These are phyloP conservation scores for Aegilops bicornis DNA, from an alignment of 176 grass and related monocot species.

Conservation along the genomic window DNA sequence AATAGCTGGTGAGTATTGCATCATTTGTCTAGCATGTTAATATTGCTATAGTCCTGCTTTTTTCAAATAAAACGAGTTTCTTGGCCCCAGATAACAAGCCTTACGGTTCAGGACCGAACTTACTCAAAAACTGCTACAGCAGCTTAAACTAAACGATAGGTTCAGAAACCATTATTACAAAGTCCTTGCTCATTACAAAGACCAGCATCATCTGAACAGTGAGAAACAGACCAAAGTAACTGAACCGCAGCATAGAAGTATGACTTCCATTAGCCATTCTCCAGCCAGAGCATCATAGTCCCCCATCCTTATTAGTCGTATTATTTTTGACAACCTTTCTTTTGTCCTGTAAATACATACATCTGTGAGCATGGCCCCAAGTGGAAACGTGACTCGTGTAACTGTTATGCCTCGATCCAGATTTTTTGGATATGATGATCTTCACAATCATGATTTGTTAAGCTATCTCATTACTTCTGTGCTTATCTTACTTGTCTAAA, in stretches of 20 bases:
- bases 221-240: not conserved
- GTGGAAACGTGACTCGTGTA: not conserved
- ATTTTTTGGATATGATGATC: not conserved
- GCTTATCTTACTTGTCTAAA: not conserved
- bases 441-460: not conserved
- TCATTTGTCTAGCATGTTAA: not conserved
- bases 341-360: not conserved
- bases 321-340: not conserved
- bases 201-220: not conserved
- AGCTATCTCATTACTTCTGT: not conserved
- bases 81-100: not conserved
- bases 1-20: not conserved
- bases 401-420: not conserved
- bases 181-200: not conserved
- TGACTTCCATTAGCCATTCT: not conserved
- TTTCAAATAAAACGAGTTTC: not conserved
- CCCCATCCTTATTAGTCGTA: not conserved
- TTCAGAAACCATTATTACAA: not conserved
- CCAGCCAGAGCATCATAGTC: not conserved
- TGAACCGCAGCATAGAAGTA: not conserved
- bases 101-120: not conserved
- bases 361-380: not conserved
- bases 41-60: not conserved
- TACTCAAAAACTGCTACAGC: not conserved
- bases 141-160: not conserved